Conservation (phyloP, 306 rosid genomes). For the Mimosa bimucronata region DNA sequence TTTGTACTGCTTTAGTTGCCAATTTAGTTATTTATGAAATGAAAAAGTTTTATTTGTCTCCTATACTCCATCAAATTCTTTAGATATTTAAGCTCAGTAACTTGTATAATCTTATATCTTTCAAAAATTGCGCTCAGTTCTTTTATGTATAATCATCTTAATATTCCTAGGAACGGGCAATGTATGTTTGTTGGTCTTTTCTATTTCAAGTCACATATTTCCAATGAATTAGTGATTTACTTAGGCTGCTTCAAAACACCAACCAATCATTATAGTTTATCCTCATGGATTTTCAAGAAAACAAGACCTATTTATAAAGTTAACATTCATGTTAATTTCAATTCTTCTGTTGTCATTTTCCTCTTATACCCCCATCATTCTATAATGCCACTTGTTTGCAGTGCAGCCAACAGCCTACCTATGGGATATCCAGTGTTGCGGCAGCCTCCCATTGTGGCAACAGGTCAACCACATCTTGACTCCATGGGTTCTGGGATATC, state of each 20-base stretch:
- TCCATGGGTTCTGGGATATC: conserved; percentile 76
- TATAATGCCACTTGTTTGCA: conserved; percentile 65
- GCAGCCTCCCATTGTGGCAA: conserved; percentile 66
- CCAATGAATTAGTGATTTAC: neutral
- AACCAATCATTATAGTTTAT: neutral
- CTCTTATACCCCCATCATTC: conserved; percentile 39
- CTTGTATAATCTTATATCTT: too few species aligned
- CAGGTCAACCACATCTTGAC: conserved; percentile 82
- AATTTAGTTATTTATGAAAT: too few species aligned
- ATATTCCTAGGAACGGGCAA: neutral
- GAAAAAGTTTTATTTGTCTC: too few species aligned
- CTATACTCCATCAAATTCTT: too few species aligned
- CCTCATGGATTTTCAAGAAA: neutral
- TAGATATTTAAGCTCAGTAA: too few species aligned
- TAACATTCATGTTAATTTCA: conserved; percentile 24
- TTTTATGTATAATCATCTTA: too few species aligned
- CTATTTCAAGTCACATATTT: neutral
- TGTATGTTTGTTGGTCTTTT: neutral
- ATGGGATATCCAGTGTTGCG: conserved; percentile 82
- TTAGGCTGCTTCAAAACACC: neutral
- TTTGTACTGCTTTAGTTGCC: too few species aligned
- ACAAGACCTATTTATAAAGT: neutral
- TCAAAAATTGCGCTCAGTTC: neutral
- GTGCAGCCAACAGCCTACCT: conserved; percentile 92
- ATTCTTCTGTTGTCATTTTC: conserved; percentile 14